Base-by-base conservation (phyloP, 441 rosid species). In the Populus trichocarpa region DNA sequence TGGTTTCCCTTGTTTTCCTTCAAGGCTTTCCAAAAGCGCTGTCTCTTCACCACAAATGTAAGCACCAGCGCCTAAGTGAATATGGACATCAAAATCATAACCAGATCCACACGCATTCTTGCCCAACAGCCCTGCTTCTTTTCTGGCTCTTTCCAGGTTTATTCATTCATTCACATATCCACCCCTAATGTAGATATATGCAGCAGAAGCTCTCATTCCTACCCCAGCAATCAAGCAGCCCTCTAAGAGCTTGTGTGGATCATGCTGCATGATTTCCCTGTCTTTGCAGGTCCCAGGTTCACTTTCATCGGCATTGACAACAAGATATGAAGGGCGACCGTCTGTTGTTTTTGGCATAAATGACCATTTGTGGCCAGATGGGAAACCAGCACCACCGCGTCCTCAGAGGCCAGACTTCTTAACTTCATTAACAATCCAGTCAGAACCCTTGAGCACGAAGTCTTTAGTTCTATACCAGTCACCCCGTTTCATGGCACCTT, bases 241-340 rank as follows among this genome's bases (percentile, higher is more conserved):
- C 82, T 93, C 98, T 78, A 97, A 86, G 79, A 97, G 79, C 81
- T 97, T 97, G 86, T 97, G 99, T 36, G 98, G 99, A 83, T 97
- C 98, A 59, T 93, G 99, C 59, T 97, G 90, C 99, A 97, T 92
- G 73, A 97, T 97, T 73, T 95, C 99, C 87, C 99, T 91, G 77
- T 97, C 99, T 85, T 95, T 94, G 82, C 99, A 95, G 78, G 99
- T 97, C 80, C 99, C 99, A 30, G 99, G 99, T 86, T 97, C 99
- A 93, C 99, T 97, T 88, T 97, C 99, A 90, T 97, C 99, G 63
- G 97, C 99, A 69, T 95, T 93, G 59, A 97, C 98, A 76, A 95
- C 99, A 74, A 97, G 94, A 86, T 95, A 97, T 36, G 98, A 94
- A 1, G 99, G 99, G 68, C 99, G 98, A 0, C 99, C 97, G 82